phyloP scores from a whole-genome alignment of 176 grass and related monocot species.

The Melocanna baccifera region DNA sequence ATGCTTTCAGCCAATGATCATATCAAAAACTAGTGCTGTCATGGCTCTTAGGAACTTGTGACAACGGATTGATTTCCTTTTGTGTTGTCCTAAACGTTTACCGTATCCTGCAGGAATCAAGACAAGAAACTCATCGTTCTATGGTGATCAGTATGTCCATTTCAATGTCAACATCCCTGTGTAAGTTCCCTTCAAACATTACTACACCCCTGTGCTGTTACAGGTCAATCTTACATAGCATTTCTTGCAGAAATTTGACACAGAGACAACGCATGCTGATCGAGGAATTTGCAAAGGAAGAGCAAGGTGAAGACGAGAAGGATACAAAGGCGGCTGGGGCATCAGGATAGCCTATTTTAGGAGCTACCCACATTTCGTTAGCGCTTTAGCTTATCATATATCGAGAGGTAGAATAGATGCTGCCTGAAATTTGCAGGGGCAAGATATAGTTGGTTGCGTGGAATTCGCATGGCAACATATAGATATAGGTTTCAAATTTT shows the following conservation, averaged over 20 bases:
- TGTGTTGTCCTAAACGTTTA: slow-evolving; percentile 9
- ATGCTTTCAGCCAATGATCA: not conserved
- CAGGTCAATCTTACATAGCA: not conserved
- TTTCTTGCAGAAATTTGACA: slow-evolving; percentile 68
- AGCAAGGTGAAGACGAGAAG: slow-evolving; percentile 76
- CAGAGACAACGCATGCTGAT: slow-evolving; percentile 59
- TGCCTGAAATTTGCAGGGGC: slow-evolving; percentile 38
- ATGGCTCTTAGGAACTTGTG: not conserved
- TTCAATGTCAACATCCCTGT: slow-evolving; percentile 79
- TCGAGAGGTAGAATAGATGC: slow-evolving; percentile 36
- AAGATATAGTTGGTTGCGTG: slow-evolving; percentile 43
- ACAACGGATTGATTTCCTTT: not conserved
- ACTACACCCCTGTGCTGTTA: not conserved
- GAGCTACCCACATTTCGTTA: slow-evolving; percentile 17
- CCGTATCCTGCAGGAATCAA: slow-evolving; percentile 62
- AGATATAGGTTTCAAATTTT: slow-evolving; percentile 36
- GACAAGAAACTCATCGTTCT: slow-evolving; percentile 52
- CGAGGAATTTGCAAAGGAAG: slow-evolving; percentile 82
- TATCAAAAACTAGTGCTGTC: not conserved
- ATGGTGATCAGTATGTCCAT: slow-evolving; percentile 85
- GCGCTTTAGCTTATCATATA: slow-evolving; percentile 3
- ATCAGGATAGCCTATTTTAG: slow-evolving; percentile 51
- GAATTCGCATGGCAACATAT: slow-evolving; percentile 25
- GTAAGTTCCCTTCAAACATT: slow-evolving; percentile 39
- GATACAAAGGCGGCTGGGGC: slow-evolving; percentile 59